Evolutionary conservation across 352 stramenopile genomes (phyloP), one percentile per base, ranked within the genome.

Genomic region (Pilasporangium apinafurcum): DNA sequence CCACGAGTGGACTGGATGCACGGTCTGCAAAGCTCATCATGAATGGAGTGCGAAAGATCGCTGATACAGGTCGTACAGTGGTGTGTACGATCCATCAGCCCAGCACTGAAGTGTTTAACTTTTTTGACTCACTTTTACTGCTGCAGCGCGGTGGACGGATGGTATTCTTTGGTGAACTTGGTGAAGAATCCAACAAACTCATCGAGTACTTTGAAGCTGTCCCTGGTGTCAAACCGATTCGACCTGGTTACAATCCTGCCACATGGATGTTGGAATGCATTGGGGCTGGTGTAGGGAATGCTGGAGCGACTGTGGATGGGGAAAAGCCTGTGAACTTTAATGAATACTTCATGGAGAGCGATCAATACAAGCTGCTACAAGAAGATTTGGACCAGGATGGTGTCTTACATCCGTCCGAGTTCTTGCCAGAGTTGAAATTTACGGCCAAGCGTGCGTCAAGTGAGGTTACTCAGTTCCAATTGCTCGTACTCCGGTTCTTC

Each of bases 41-140:
- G 51, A 72, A 81, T 14, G 69, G 92, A 1, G 67, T 96, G 14
- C 84, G 88, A 38, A 92, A 94, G 46, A 78, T 96, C 39, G 84
- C 87, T 9, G 50, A 62, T 36, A 70, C 69, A 5, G 83, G 85
- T 1, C 55, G 71, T 14, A 92, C 77, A 4, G 70, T 97, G 22
- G 62, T 96, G 0, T 96, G 91, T 41, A 96, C 86, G 7, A 97
- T 97, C 55, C 90, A 97, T 50, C 90, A 97, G 57, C 90, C 90
- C 13, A 79, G 66, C 16, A 80, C 69, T 3, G 79, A 96, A 37
- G 78, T 96, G 6, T 96, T 96, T 25, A 71, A 76, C n/a, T 69
- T 85, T 21, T 96, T 96, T 49, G 83, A 96, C 53, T 74, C 73
- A 25, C 41, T 96, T 5, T 63, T 96, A 36, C 48, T 97, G 4